phyloP scores from a whole-genome alignment of 202 grass and related monocot genomes.

The Zizania palustris region DNA sequence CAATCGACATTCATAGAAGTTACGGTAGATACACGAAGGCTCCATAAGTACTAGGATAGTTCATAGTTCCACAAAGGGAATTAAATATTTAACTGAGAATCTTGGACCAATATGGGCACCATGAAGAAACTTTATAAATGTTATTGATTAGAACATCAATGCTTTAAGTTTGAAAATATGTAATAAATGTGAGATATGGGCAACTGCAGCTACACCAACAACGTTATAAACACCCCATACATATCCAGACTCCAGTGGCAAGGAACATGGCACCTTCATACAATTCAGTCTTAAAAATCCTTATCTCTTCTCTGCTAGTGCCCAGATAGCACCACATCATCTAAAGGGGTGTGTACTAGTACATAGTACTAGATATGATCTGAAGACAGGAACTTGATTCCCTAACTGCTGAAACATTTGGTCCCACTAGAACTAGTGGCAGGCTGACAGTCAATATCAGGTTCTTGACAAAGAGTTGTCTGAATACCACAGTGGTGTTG shows the following conservation, averaged over 20 bases:
- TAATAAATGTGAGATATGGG: conserved; percentile 41
- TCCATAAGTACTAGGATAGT: conserved; percentile 13
- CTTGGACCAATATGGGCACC: not conserved
- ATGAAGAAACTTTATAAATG: conserved; percentile 8
- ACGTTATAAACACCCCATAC: not conserved
- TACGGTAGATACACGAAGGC: conserved; percentile 33
- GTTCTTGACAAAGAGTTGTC: conserved; percentile 5
- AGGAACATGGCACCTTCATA: conserved; percentile 27
- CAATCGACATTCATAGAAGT: not conserved
- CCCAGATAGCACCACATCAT: conserved; percentile 10
- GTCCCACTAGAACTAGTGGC: conserved; percentile 23
- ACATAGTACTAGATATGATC: conserved; percentile 29
- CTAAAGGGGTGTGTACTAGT: conserved; percentile 25
- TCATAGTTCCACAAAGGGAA: not conserved
- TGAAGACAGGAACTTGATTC: conserved; percentile 40
- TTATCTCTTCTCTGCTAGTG: conserved; percentile 23
- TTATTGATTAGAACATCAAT: not conserved
- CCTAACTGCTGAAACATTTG: conserved; percentile 33
- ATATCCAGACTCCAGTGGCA: conserved; percentile 13
- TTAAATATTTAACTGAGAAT: not conserved
- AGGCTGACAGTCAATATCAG: conserved; percentile 13
- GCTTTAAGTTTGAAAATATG: conserved; percentile 16
- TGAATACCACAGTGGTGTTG: conserved; percentile 4
- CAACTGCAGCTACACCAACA: conserved; percentile 1
- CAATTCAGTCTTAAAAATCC: conserved; percentile 24